These are phyloP conservation scores for Luffa acutangula DNA, from an alignment of 306 rosid genomes.

Conservation along the genomic window DNA sequence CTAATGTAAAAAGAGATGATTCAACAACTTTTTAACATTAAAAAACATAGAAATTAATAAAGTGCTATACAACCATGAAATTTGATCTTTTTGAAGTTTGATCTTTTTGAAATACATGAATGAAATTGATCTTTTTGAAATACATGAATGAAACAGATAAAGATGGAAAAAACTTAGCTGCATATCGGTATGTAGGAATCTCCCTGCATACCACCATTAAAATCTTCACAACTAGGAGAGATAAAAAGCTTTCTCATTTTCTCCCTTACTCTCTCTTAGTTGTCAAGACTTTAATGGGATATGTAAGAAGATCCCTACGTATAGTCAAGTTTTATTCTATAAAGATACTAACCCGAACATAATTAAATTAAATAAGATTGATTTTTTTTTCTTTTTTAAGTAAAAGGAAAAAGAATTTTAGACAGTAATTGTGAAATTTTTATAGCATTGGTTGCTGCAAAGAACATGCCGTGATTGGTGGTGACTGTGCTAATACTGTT, in stretches of 20 bases:
- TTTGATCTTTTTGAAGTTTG: background rate
- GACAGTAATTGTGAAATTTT: too few relatives aligned
- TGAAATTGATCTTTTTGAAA: too few relatives aligned
- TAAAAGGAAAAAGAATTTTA: background rate
- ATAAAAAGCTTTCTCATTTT: too few relatives aligned
- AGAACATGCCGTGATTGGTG: conserved; percentile 35
- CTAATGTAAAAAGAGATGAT: background rate
- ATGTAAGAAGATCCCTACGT: too few relatives aligned
- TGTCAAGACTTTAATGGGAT: too few relatives aligned
- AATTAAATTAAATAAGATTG: background rate
- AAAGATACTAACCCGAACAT: background rate
- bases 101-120: background rate
- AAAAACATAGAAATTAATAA: background rate
- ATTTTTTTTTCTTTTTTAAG: background rate
- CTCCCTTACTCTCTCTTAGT: too few relatives aligned
- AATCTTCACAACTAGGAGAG: too few relatives aligned
- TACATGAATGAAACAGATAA: too few relatives aligned
- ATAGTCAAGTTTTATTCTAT: too few relatives aligned
- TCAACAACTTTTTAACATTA: background rate
- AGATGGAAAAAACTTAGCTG: too few relatives aligned
- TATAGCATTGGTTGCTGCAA: conserved; percentile 11
- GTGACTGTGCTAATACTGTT: background rate
- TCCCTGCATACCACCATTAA: too few relatives aligned
- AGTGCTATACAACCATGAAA: background rate
- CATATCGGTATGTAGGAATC: too few relatives aligned